Base-by-base conservation (phyloP, 768 basidiomycete genomes). In the Trametes maxima region DNA sequence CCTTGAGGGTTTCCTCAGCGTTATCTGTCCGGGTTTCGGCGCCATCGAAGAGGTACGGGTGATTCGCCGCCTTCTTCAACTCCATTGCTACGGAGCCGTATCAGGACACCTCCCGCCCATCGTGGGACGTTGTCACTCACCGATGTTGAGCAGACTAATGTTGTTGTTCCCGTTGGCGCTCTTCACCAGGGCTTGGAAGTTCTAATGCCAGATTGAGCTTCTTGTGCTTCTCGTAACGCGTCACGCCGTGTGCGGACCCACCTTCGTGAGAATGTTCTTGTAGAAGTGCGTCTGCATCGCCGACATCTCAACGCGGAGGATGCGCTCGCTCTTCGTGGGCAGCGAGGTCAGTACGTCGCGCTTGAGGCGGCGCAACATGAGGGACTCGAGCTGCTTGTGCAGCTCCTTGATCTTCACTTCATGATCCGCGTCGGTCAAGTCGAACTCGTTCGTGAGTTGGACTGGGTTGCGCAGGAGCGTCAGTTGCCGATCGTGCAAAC, bases 321-420 rank as follows among this genome's bases (percentile, higher is more conserved):
- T 99, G 40, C 95, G 90, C 77, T 99, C 97, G 74, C 94, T 95
- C 85, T 99, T 99, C 11, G 95, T 95, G 5, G 97, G 97, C 51
- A 99, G 77, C 43, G 92, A 93, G 59, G 95, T 97, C 62, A 98
- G 85, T 12, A 99, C 97, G 70, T 99, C 97, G 61, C 88, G 88
- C 80, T 99, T 99, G 68, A 99, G 76, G 33, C 97, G 87, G 58
- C 97, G 81, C 53, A 98, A 79, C 97, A 99, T 99, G 73, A 98
- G 81, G 7, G 88, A 87, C 70, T 95, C 94, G 14, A 98, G 82
- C 72, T 98, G 95, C 65, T 84, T 80, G 73, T 99, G 97, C 54
- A 99, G 80, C 68, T 97, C 94, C 74, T 96, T 93, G 77, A 99
- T 99, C 80, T 95, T 95, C 57, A 74, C 77, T 76, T 96, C 95